Conservation (phyloP, 768 basidiomycete genomes). For the Tylopilus felleus region DNA sequence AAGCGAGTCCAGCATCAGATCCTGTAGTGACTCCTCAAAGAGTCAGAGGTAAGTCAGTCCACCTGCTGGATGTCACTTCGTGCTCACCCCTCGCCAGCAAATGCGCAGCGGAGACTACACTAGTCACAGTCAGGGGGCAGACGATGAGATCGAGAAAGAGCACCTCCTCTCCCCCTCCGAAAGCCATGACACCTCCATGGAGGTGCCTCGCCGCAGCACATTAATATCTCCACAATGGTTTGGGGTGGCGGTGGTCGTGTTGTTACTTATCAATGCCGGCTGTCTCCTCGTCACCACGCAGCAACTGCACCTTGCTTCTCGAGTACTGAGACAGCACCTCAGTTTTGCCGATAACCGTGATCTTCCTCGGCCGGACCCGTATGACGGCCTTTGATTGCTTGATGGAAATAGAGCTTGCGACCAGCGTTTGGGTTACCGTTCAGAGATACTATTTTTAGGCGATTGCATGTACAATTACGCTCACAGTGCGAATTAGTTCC, state of each 20-base stretch:
- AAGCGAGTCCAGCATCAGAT: neutral
- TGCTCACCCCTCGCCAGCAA: constrained; percentile 5
- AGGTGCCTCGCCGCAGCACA: neutral
- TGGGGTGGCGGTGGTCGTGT: constrained; percentile 15
- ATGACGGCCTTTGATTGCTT: constrained; percentile 27
- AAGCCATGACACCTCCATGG: neutral
- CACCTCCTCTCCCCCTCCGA: constrained; percentile 10
- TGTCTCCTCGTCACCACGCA: constrained; percentile 18
- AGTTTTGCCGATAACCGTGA: constrained; percentile 23
- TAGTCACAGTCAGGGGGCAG: constrained; percentile 2
- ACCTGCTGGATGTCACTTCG: neutral
- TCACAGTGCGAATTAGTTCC: neutral
- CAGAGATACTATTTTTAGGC: constrained; percentile 1
- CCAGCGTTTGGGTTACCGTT: neutral
- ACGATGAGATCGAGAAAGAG: constrained; percentile 18
- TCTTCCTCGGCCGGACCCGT: constrained; percentile 29
- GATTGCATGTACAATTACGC: neutral
- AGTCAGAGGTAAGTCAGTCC: constrained; percentile 1
- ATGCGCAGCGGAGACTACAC: constrained; percentile 17
- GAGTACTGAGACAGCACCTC: constrained; percentile 16
- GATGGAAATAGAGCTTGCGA: neutral
- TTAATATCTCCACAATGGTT: constrained; percentile 9
- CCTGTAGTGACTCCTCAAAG: neutral
- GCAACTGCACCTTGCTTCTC: constrained; percentile 17
- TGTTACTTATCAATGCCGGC: constrained; percentile 23